Conservation (phyloP, 192 early-diverging fungal genomes). For the Diversispora eburnea region DNA sequence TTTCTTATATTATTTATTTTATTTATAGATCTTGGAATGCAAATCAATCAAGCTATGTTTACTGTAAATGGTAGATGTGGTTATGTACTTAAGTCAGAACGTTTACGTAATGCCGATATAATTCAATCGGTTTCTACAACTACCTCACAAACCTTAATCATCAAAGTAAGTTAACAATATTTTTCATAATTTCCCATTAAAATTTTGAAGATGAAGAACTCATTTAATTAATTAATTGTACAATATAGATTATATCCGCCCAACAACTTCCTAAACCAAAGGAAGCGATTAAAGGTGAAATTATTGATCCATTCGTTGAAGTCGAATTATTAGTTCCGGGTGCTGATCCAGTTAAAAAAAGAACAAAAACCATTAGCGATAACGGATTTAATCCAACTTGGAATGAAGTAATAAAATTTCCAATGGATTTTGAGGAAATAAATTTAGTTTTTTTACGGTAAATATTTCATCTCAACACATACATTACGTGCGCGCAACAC, state of each 20-base stretch:
- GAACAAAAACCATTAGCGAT: constrained; percentile 49
- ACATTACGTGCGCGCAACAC: not conserved
- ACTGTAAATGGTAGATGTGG: constrained; percentile 64
- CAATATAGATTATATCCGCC: constrained; percentile 55
- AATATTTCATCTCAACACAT: not conserved
- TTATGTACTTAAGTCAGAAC: constrained; percentile 74
- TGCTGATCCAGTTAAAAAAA: constrained; percentile 40
- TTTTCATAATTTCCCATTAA: not conserved
- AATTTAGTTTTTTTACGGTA: constrained; percentile 41
- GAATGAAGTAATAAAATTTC: constrained; percentile 38
- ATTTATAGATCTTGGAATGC: constrained; percentile 63
- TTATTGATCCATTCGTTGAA: constrained; percentile 60
- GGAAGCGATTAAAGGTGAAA: constrained; percentile 44
- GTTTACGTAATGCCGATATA: constrained; percentile 37
- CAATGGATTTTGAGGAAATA: constrained; percentile 39
- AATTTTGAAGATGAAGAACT: not conserved
- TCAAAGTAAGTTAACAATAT: constrained; percentile 32
- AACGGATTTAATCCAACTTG: constrained; percentile 55
- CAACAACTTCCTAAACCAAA: constrained; percentile 68
- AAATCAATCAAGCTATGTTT: constrained; percentile 87
- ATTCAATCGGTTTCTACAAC: constrained; percentile 29
- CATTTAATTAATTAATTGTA: not conserved
- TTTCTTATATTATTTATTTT: not conserved
- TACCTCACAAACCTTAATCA: constrained; percentile 32
- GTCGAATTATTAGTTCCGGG: constrained; percentile 53